Evolutionary conservation across 169 alveolate species (phyloP).

Genomic region (Condylostoma magnum): DNA sequence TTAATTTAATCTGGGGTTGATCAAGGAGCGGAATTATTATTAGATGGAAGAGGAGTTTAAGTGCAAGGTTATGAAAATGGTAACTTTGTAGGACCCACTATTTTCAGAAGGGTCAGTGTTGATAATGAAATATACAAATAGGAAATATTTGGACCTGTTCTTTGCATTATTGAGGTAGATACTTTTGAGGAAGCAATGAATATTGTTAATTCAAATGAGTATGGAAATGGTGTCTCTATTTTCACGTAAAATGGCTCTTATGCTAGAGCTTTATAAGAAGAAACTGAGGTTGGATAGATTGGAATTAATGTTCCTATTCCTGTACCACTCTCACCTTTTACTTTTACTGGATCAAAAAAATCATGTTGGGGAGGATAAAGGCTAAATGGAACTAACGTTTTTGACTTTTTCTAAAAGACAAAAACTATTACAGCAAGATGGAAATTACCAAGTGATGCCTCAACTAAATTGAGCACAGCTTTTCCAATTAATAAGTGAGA

Average conservation of each 20-base stretch:
- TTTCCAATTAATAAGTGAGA: slow-evolving; percentile 11
- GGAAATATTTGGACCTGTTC: slow-evolving; percentile 84
- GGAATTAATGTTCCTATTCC: slow-evolving; percentile 82
- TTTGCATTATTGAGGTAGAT: slow-evolving; percentile 53
- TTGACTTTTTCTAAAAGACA: slow-evolving; percentile 75
- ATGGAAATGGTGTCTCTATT: slow-evolving; percentile 83
- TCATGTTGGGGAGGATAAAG: slow-evolving; percentile 78
- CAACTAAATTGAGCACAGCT: neutral
- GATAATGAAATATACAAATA: slow-evolving; percentile 65
- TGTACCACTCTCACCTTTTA: slow-evolving; percentile 75
- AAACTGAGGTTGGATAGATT: slow-evolving; percentile 72
- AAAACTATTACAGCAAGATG: slow-evolving; percentile 85
- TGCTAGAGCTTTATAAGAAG: slow-evolving; percentile 71
- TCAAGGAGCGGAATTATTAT: slow-evolving; percentile 67
- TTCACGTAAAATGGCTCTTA: slow-evolving; percentile 70
- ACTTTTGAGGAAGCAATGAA: slow-evolving; percentile 74
- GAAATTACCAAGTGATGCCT: slow-evolving; percentile 37
- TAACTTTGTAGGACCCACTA: slow-evolving; percentile 81
- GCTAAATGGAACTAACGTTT: slow-evolving; percentile 82
- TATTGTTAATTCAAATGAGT: slow-evolving; percentile 50
- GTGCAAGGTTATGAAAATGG: slow-evolving; percentile 71
- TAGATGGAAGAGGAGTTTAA: slow-evolving; percentile 72
- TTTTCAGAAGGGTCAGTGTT: slow-evolving; percentile 64
- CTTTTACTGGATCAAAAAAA: slow-evolving; percentile 74
- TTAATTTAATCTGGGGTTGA: slow-evolving; percentile 49